Percentiles rank a stretch among this genome's conserved stretches.
These are phyloP conservation scores for Eucalyptus dawsonii DNA, from an alignment of 345 rosid species.

Conservation along the genomic window DNA sequence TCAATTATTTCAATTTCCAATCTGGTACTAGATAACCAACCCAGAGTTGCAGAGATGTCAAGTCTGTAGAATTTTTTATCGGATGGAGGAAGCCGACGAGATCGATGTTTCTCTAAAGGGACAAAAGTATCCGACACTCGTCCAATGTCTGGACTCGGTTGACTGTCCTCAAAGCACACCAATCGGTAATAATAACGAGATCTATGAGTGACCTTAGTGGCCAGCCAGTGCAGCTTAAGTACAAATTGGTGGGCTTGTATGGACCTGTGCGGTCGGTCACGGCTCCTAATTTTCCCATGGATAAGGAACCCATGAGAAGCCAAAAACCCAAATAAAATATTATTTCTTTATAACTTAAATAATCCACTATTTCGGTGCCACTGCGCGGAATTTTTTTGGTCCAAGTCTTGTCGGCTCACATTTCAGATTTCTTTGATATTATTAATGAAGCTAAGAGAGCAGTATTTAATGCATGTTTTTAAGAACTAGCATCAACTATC, in stretches of 20 bases:
- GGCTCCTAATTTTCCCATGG: not conserved
- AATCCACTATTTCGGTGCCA: not conserved
- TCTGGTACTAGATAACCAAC: not conserved
- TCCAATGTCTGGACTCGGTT: not conserved
- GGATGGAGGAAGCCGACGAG: not conserved
- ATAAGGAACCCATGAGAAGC: not conserved
- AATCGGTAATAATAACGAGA: not conserved
- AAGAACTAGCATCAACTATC: not conserved
- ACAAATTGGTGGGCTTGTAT: not conserved
- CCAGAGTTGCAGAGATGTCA: not conserved
- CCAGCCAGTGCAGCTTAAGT: too few species aligned
- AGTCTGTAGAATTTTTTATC: not conserved
- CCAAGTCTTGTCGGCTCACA: not conserved
- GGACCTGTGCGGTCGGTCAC: not conserved
- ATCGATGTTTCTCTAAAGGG: not conserved
- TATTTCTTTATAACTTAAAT: not conserved
- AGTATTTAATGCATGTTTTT: not conserved
- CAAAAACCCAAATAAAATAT: not conserved
- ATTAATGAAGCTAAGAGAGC: not conserved
- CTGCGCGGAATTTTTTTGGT: not conserved
- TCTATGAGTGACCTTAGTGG: not conserved
- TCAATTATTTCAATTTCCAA: not conserved
- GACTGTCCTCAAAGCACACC: not conserved
- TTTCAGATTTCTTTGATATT: not conserved
- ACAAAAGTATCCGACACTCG: fast-evolving